Percentiles rank a stretch among this genome's conserved stretches.
Evolutionary conservation across 2,329 filamentous ascomycete species (phyloP).

Genomic region (Thielaviopsis euricoi): DNA sequence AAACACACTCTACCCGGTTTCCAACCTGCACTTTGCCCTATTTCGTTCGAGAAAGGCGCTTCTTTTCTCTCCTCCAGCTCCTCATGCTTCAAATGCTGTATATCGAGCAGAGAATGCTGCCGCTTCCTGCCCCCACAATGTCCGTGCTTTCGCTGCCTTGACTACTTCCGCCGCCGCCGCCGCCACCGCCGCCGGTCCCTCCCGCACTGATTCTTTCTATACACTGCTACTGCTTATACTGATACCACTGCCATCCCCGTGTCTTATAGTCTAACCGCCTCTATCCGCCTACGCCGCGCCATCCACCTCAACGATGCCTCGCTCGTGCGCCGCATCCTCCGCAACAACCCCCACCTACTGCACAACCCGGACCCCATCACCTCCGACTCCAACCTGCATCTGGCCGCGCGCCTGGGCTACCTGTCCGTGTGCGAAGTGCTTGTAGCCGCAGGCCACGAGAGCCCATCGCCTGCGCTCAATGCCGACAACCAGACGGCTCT

Average conservation of each 20-base stretch:
- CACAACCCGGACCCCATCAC: conserved; percentile 62
- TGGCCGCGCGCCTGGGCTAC: conserved; percentile 59
- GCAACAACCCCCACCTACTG: conserved; percentile 51
- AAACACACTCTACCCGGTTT: not conserved
- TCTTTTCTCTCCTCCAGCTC: not conserved
- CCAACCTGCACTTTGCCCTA: not conserved
- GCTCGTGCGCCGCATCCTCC: conserved; percentile 62
- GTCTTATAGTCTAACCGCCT: conserved; percentile 46
- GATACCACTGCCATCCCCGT: too few species aligned
- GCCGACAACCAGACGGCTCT: conserved; percentile 66
- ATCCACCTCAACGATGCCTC: conserved; percentile 57
- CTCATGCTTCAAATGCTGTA: not conserved
- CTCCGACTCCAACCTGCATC: conserved; percentile 70
- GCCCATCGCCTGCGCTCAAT: conserved; percentile 57
- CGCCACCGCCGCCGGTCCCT: too few species aligned
- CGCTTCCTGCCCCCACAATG: conserved; percentile 3
- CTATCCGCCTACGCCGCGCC: conserved; percentile 63
- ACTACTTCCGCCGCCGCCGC: not conserved
- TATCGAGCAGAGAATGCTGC: not conserved
- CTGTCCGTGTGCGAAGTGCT: conserved; percentile 53
- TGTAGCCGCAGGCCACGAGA: conserved; percentile 58
- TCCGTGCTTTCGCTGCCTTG: not conserved
- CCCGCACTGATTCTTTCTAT: not conserved
- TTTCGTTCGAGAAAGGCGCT: not conserved
- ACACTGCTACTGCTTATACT: not conserved